Conservation (phyloP, 345 rosid genomes). For the Adansonia digitata region DNA sequence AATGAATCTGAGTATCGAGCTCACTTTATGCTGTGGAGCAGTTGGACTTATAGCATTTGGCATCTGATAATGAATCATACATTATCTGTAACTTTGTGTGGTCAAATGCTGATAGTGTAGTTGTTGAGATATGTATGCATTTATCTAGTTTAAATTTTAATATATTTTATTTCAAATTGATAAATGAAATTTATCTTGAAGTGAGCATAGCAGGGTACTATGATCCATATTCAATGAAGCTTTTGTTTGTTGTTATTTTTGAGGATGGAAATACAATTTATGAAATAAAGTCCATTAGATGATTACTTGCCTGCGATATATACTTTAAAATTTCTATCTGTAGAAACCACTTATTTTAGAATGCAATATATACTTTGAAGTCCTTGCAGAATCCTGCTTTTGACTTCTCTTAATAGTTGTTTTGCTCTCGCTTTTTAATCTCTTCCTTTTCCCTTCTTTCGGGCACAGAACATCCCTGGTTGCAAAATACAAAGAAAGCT, state of each 20-base stretch:
- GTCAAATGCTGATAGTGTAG: neutral
- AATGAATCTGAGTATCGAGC: neutral
- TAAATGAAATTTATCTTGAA: neutral
- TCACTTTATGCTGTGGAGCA: neutral
- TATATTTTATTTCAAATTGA: neutral
- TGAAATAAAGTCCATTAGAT: neutral
- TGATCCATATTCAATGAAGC: neutral
- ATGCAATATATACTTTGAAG: neutral
- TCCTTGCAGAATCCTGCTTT: neutral
- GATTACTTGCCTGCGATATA: neutral
- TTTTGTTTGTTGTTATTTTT: neutral
- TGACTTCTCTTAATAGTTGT: neutral
- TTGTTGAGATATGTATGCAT: neutral
- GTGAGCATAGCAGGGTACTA: neutral
- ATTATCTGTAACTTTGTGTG: neutral
- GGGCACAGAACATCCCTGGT: constrained; percentile 75
- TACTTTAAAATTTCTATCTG: neutral
- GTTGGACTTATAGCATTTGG: neutral
- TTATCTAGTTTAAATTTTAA: neutral
- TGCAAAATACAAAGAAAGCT: constrained; percentile 93
- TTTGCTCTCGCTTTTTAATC: neutral
- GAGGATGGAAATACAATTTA: neutral
- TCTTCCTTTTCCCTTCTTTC: neutral
- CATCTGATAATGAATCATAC: neutral
- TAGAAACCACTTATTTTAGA: neutral